Conservation (phyloP, 805 yeast species). For the Sugiyamaella marilandica region DNA sequence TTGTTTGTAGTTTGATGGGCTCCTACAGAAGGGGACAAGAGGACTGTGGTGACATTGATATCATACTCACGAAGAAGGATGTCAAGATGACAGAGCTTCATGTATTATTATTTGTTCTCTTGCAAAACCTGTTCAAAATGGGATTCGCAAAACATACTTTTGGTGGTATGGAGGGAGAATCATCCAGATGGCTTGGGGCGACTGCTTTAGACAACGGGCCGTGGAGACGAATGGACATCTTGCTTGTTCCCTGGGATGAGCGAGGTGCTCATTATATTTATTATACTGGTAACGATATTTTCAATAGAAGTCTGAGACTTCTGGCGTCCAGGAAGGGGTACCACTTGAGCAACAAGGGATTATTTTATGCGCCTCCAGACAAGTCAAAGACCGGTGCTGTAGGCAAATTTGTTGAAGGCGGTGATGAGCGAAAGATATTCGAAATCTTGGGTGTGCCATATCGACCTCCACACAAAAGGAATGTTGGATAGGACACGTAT, state of each 20-base stretch:
- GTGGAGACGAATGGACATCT: constrained; percentile 53
- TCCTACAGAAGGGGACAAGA: constrained; percentile 47
- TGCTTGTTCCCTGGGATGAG: constrained; percentile 42
- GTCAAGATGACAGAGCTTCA: constrained; percentile 27
- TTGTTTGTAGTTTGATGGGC: constrained; percentile 43
- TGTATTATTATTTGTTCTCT: constrained; percentile 22
- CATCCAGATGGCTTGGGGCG: constrained; percentile 33
- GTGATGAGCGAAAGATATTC: constrained; percentile 43
- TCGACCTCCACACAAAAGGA: constrained; percentile 34
- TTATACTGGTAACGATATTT: constrained; percentile 51
- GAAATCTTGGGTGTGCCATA: constrained; percentile 39
- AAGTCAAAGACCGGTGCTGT: constrained; percentile 10
- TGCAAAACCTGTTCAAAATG: constrained; percentile 25
- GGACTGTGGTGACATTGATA: constrained; percentile 51
- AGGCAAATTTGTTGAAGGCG: constrained; percentile 38
- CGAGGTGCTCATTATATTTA: constrained; percentile 48
- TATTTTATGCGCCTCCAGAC: constrained; percentile 26
- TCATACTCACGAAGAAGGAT: constrained; percentile 39
- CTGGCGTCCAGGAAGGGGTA: constrained; percentile 40
- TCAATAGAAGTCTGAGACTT: constrained; percentile 45
- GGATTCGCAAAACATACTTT: constrained; percentile 37
- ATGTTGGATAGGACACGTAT: constrained; percentile 16
- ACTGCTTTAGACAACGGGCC: constrained; percentile 27
- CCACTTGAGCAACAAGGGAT: constrained; percentile 42
- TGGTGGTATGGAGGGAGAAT: constrained; percentile 23